These are phyloP conservation scores for Pythium brassicae DNA, from an alignment of 352 stramenopile genomes.

Conservation along the genomic window DNA sequence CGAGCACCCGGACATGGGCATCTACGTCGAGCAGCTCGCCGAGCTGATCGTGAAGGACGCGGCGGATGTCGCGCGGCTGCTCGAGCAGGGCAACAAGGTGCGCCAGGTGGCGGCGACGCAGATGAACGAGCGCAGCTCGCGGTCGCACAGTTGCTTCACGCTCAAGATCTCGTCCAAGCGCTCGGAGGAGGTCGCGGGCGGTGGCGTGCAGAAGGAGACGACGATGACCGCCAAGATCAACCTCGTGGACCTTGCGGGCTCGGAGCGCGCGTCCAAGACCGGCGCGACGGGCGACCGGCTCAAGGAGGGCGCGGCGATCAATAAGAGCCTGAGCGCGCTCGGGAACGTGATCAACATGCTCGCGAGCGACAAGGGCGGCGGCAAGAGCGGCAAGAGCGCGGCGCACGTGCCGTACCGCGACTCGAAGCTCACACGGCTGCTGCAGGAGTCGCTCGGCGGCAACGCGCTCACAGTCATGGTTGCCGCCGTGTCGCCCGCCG, in stretches of 20 bases:
- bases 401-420: constrained; percentile 89
- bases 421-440: constrained; percentile 87
- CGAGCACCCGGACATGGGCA: constrained; percentile 90
- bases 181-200: constrained; percentile 36
- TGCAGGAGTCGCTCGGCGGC: constrained; percentile 88
- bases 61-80: constrained; percentile 65
- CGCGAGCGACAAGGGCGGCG: constrained; percentile 35
- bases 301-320: constrained; percentile 91
- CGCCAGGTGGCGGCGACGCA: constrained; percentile 86
- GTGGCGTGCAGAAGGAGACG: constrained; percentile 66
- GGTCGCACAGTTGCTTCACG: constrained; percentile 91
- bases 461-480: constrained; percentile 95
- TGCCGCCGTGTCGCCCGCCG: constrained; percentile 87
- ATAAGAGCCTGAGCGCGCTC: constrained; percentile 89
- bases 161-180: constrained; percentile 88
- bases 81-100: constrained; percentile 88
- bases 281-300: constrained; percentile 80
- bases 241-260: constrained; percentile 90
- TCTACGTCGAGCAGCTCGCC: constrained; percentile 91
- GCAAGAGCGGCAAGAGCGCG: constrained; percentile 23
- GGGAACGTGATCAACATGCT: constrained; percentile 93
- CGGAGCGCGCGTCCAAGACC: constrained; percentile 85
- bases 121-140: constrained; percentile 90
- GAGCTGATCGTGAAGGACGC: constrained; percentile 83
- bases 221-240: constrained; percentile 89